phyloP scores from a whole-genome alignment of 1,139 yeast genomes.

The Kodamaea sp. region DNA sequence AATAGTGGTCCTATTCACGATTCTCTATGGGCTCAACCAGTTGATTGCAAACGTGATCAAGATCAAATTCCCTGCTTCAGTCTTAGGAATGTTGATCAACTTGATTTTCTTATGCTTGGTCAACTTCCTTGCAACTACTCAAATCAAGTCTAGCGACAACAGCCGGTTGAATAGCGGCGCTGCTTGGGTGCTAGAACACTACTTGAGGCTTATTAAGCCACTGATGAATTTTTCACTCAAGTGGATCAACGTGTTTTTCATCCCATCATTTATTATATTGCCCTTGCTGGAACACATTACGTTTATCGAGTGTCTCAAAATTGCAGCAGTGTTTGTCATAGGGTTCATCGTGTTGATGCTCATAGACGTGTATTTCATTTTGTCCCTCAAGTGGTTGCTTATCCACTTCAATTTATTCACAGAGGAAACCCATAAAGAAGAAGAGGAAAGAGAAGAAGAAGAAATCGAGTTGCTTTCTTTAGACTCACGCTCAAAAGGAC shows the following conservation, averaged over 20 bases:
- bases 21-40: conserved; percentile 66
- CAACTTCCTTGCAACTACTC: conserved; percentile 18
- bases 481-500: conserved; percentile 3
- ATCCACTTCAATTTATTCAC: conserved; percentile 18
- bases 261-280: conserved; percentile 72
- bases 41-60: conserved; percentile 49
- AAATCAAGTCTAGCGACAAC: too few relatives aligned
- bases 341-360: conserved; percentile 60
- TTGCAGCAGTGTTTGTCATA: conserved; percentile 69
- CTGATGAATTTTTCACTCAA: conserved; percentile 69
- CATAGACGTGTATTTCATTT: conserved; percentile 41
- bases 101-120: conserved; percentile 49
- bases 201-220: conserved; percentile 54
- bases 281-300: conserved; percentile 67
- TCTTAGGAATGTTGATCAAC: conserved; percentile 69
- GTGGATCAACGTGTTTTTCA: conserved; percentile 79
- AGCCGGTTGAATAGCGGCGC: conserved; percentile 30
- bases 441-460: conserved; percentile 13
- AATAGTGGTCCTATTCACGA: conserved; percentile 30
- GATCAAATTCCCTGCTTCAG: conserved; percentile 72
- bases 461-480: conserved; percentile 15
- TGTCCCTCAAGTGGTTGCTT: conserved; percentile 28
- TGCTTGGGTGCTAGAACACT: conserved; percentile 35
- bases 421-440: conserved; percentile 14
- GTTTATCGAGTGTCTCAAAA: conserved; percentile 67